Evolutionary conservation across 805 yeast species (phyloP).

Genomic region (Blastobotrys americana): DNA sequence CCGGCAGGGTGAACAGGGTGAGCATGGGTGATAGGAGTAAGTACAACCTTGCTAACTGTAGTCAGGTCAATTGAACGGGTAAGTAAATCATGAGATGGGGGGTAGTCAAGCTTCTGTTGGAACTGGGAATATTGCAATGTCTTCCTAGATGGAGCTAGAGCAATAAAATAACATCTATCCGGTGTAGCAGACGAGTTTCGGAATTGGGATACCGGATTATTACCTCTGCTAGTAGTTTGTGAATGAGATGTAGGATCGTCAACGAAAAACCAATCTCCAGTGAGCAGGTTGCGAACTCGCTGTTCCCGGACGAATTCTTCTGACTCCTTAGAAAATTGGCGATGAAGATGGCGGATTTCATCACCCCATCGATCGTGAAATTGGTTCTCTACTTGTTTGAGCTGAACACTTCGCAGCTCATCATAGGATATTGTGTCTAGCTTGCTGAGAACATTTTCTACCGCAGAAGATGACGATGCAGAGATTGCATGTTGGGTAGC

Average conservation of each 20-base stretch:
- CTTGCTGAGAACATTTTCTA: conserved; percentile 42
- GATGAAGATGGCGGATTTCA: conserved; percentile 43
- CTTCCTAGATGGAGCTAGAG: conserved; percentile 61
- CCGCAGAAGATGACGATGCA: conserved; percentile 16
- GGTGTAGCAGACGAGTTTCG: conserved; percentile 1
- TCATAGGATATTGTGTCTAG: conserved; percentile 40
- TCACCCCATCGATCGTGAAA: conserved; percentile 40
- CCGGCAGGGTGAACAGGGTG: conserved; percentile 24
- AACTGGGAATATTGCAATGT: conserved; percentile 56
- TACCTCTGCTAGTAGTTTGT: conserved; percentile 1
- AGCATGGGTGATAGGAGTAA: conserved; percentile 36
- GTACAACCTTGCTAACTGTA: conserved; percentile 39
- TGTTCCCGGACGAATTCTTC: conserved; percentile 68
- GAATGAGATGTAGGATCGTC: conserved; percentile 39
- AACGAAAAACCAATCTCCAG: conserved; percentile 75
- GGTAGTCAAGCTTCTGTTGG: conserved; percentile 37
- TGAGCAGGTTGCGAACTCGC: conserved; percentile 60
- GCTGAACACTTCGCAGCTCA: conserved; percentile 49
- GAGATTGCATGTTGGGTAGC: conserved; percentile 19
- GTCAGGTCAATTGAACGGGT: conserved; percentile 22
- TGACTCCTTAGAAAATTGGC: conserved; percentile 48
- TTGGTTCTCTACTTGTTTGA: conserved; percentile 27
- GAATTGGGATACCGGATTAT: conserved; percentile 1
- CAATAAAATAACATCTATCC: conserved; percentile 42
- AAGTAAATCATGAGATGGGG: conserved; percentile 44